Percentiles rank a stretch among this genome's conserved stretches.
These are phyloP conservation scores for Diphasiastrum complanatum DNA, from an alignment of 83 land plant species.

Conservation along the genomic window DNA sequence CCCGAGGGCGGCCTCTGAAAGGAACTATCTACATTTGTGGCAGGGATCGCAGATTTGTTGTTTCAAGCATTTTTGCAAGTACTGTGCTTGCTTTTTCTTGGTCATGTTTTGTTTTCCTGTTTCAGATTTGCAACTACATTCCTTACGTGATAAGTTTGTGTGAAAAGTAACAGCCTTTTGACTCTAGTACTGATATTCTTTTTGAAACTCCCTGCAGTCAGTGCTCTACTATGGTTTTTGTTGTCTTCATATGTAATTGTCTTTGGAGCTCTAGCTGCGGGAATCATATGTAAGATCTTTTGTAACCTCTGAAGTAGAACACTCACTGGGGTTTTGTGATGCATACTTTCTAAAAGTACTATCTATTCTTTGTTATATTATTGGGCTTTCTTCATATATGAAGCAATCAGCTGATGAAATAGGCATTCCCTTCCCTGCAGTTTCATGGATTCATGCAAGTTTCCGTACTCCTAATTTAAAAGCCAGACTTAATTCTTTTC, in stretches of 20 bases:
- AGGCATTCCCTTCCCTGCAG: background rate
- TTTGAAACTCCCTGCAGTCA: constrained; percentile 10
- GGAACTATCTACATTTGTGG: constrained; percentile 11
- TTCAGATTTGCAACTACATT: background rate
- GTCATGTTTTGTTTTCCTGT: background rate
- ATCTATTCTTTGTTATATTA: background rate
- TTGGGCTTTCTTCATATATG: background rate
- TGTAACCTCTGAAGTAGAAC: too few species aligned
- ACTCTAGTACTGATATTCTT: too few species aligned
- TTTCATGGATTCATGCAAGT: background rate
- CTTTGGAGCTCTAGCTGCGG: background rate
- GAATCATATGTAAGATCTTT: constrained; percentile 4
- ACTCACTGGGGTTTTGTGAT: too few species aligned
- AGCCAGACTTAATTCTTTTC: constrained; percentile 7
- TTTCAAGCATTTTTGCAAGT: background rate
- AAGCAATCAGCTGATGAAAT: too few species aligned
- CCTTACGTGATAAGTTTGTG: too few species aligned
- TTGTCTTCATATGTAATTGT: constrained; percentile 1
- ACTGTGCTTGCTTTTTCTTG: background rate
- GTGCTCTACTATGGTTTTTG: constrained; percentile 4
- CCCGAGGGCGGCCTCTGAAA: constrained; percentile 12
- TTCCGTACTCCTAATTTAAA: constrained; percentile 17
- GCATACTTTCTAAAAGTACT: too few species aligned
- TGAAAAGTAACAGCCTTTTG: too few species aligned
- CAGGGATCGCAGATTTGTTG: constrained; percentile 2